Evolutionary conservation across 140 eudicot species (phyloP).

Genomic region (Oenanthe javanica): DNA sequence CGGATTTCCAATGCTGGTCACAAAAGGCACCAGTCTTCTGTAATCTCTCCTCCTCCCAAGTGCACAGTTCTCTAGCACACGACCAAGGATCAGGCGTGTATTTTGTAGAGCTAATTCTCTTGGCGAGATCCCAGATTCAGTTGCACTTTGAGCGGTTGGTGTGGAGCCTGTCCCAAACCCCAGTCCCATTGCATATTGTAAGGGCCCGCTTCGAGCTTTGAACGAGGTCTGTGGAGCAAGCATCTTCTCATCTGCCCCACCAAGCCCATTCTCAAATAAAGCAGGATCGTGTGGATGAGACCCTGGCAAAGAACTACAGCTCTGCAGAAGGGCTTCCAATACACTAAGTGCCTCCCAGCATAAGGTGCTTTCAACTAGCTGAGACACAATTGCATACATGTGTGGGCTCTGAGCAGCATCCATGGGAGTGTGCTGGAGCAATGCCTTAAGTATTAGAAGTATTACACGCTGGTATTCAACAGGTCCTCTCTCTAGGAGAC

Average conservation of each 20-base stretch:
- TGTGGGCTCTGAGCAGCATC: slow-evolving; percentile 99
- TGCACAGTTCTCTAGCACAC: slow-evolving; percentile 86
- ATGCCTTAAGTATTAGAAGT: slow-evolving; percentile 79
- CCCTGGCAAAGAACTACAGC: slow-evolving; percentile 87
- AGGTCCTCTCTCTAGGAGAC: slow-evolving; percentile 89
- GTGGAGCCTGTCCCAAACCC: slow-evolving; percentile 59
- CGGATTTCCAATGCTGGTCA: slow-evolving; percentile 52
- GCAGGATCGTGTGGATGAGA: slow-evolving; percentile 58
- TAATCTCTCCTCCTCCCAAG: slow-evolving; percentile 95
- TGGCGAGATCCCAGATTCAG: slow-evolving; percentile 62
- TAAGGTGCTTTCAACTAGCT: slow-evolving; percentile 89
- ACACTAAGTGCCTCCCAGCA: slow-evolving; percentile 99
- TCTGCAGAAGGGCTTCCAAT: slow-evolving; percentile 91
- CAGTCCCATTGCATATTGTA: slow-evolving; percentile 69
- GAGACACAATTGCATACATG: slow-evolving; percentile 96
- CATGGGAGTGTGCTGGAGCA: slow-evolving; percentile 95
- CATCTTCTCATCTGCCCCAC: slow-evolving; percentile 67
- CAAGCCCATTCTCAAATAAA: slow-evolving; percentile 56
- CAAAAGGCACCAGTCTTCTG: slow-evolving; percentile 92
- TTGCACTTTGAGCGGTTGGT: slow-evolving; percentile 28
- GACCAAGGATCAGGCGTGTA: slow-evolving; percentile 82
- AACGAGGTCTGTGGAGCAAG: slow-evolving; percentile 84
- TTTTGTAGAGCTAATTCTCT: slow-evolving; percentile 88
- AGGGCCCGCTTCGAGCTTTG: slow-evolving; percentile 91
- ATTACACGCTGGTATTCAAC: slow-evolving; percentile 89